These are phyloP conservation scores for Peribolospora baueri DNA, from an alignment of 768 basidiomycete species.

Conservation along the genomic window DNA sequence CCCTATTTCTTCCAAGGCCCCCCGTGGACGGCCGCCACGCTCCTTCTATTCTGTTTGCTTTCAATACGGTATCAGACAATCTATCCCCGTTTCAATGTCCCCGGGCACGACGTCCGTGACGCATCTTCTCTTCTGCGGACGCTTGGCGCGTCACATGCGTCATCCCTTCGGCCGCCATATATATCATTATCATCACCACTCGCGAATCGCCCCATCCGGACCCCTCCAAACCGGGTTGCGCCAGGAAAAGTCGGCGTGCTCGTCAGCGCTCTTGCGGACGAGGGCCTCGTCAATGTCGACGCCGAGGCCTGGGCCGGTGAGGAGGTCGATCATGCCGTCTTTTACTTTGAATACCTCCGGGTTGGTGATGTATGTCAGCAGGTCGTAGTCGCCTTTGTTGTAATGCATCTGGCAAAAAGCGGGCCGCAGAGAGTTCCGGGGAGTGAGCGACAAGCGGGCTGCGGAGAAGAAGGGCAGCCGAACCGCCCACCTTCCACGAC, in stretches of 20 bases:
- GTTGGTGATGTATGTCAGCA: conserved; percentile 33
- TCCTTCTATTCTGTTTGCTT: too few relatives aligned
- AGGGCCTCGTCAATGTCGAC: conserved; percentile 36
- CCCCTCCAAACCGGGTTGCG: conserved; percentile 34
- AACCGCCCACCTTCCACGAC: conserved; percentile 14
- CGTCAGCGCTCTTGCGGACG: conserved; percentile 22
- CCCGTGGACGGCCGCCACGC: too few relatives aligned
- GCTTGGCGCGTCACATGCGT: too few relatives aligned
- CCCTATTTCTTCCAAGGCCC: too few relatives aligned
- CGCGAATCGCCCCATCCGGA: conserved; percentile 30
- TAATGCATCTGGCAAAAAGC: conserved; percentile 32
- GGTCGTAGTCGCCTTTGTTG: conserved; percentile 30
- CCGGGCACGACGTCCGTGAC: too few relatives aligned
- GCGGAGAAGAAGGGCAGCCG: conserved; percentile 15
- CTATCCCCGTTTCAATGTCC: too few relatives aligned
- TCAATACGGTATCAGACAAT: too few relatives aligned
- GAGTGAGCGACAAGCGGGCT: neutral
- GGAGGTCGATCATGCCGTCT: conserved; percentile 29
- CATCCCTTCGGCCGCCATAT: too few relatives aligned
- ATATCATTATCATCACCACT: conserved; percentile 24
- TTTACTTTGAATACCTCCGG: conserved; percentile 29
- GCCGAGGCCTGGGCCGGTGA: conserved; percentile 35
- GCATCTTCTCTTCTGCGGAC: too few relatives aligned
- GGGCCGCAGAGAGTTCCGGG: neutral
- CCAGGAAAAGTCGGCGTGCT: conserved; percentile 27